Percentiles rank a stretch among this genome's conserved stretches.
Evolutionary conservation across 805 yeast genomes (phyloP).

Genomic region (Myxozyma lipomycoides): DNA sequence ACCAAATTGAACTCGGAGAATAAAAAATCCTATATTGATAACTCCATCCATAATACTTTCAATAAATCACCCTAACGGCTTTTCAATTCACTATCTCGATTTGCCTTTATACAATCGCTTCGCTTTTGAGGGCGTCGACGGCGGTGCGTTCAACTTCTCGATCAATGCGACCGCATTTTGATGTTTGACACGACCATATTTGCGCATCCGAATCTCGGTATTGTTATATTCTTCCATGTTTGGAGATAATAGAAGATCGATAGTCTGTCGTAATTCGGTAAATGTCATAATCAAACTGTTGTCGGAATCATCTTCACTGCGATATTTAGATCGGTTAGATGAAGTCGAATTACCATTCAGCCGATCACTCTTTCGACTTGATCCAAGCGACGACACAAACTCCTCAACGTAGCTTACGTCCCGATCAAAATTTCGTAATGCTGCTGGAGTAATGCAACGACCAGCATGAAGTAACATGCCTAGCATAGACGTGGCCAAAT

Average conservation of each 20-base stretch:
- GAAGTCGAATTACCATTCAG: slow-evolving; percentile 9
- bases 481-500: slow-evolving; percentile 67
- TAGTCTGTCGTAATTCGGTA: slow-evolving; percentile 72
- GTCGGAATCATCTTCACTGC: slow-evolving; percentile 26
- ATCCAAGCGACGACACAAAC: slow-evolving; percentile 37
- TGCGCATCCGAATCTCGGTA: slow-evolving; percentile 52
- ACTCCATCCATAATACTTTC: no score
- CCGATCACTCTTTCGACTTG: neutral
- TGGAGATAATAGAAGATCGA: slow-evolving; percentile 58
- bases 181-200: slow-evolving; percentile 68
- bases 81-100: no score
- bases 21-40: no score
- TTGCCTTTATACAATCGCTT: neutral
- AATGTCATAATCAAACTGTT: slow-evolving; percentile 61
- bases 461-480: slow-evolving; percentile 54
- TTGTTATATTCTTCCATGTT: slow-evolving; percentile 65
- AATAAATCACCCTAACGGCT: no score
- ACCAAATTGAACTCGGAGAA: no score
- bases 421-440: slow-evolving; percentile 66
- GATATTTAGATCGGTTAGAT: slow-evolving; percentile 5
- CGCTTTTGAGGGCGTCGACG: neutral
- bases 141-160: slow-evolving; percentile 41
- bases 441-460: slow-evolving; percentile 52
- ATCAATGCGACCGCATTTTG: slow-evolving; percentile 64
- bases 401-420: slow-evolving; percentile 76